Evolutionary conservation across 148 eudicot genomes (phyloP), one percentile per base, ranked within the genome.

Genomic region (Pharnaceum exiguum): DNA sequence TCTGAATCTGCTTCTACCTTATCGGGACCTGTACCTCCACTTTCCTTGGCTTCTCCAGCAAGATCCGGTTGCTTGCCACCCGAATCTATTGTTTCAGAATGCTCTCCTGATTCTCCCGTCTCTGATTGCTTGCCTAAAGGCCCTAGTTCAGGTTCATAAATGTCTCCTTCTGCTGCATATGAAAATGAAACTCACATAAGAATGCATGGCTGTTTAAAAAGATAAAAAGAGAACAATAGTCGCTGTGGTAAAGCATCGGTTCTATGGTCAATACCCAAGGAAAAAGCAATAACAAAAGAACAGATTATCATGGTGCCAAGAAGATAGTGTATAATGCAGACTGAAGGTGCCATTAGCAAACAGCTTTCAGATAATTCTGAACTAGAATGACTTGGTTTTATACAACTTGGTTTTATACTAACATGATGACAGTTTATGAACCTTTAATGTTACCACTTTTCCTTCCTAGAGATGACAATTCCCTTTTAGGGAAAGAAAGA

Each of bases 261-360:
- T 62, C 9, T 21, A 9, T 12, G 7, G 31, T 19, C 25, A 65
- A 40, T 56, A 80, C 81, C 83, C 45, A 75, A 56, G 62, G 38
- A 30, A 57, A 21, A 55, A 58, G 42, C 23, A 18, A 52, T 47
- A 42, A 65, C 23, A 45, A 47, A 43, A 47, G 57, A 44, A 35
- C 57, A 65, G 64, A 71, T 22, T 22, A 77, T 49, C 49, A 50
- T 50, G 9, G 65, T 62, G 54, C 62, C 55, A 21, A 74, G 32
- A 61, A 71, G 51, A 56, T 49, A 54, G 45, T 29, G 71, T 49
- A 43, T 68, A 17, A 46, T 21, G 25, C 49, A 56, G 18, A 39
- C 54, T 22, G 29, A 24, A 55, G 19, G 57, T 19, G 77, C 74
- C 79, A 80, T 77, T 51, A 23, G n/a, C 46, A 39, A 57, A 36